Evolutionary conservation across 2,329 filamentous ascomycete species (phyloP), one percentile per base, ranked within the genome.

Genomic region (Diaporthe sp.): DNA sequence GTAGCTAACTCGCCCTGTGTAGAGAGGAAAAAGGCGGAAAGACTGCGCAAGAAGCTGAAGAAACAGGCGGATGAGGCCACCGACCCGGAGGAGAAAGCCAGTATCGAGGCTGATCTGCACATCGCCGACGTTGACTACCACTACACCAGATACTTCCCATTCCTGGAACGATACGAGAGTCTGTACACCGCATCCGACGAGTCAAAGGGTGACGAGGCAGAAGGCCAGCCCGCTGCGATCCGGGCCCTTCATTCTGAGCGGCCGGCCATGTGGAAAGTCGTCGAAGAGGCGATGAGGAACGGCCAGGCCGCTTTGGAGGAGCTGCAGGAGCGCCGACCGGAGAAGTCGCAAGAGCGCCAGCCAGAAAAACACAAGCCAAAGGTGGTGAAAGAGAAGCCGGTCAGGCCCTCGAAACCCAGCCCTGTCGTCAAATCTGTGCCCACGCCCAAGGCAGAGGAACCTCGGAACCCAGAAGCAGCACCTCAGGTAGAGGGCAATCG

Each of bases 21-120:
- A 94, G 93, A 95, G 79, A 90, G 93, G 65, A 92, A 94, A 84
- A 95, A 95, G 83, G 93, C 93, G 39, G 89, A 88, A 70, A 88
- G 93, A 75, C 87, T 92, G 57, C 86, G 91, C 71, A 95, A 93
- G 83, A 90, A 92, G 80, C 85, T 94, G 71, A 86, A 87, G 79
- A 91, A 90, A 80, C 89, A 89, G 78, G 85, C 94, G 53, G 84
- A 88, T 25, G 84, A 87, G 63, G 83, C 87, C 25, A 86, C 87
- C 71, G 88, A 89, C 49, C 82, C 87, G 1, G 86, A 89, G 65
- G 90, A 92, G 78, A 84, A 85, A 49, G 85, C 88, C 70, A 83
- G 83, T 73, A 82, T 94, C 67, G 85, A 90, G 79, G 83, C 83
- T 9, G 87, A 92, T 76, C 85, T 94, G n/a, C 92, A 94, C 81